Base-by-base conservation (phyloP, 352 stramenopile species). In the Aphanomyces euteiches region DNA sequence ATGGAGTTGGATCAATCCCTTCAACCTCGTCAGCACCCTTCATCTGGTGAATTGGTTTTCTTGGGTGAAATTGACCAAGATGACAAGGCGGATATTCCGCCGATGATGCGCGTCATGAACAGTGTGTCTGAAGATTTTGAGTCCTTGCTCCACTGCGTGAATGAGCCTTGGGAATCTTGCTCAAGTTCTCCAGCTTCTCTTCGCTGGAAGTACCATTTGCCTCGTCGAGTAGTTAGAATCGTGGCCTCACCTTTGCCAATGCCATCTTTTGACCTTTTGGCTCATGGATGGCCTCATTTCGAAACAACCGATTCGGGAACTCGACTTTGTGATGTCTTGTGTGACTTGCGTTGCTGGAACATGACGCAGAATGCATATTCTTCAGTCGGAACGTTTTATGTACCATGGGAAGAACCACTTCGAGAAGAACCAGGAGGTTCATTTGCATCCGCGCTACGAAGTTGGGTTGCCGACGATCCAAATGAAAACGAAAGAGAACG, bases 121-220 rank as follows among this genome's bases (percentile, higher is more conserved):
- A 28, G 28, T 47, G 21, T 64, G 15, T 45, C 28, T n/a, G 37
- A 66, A 28, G 57, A 66, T 19, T 12, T 67, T 4, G 41, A 53
- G 38, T 8, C 21, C n/a, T 37, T 82, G 60, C 77, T 93, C 17
- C 53, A 81, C 7, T 73, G 86, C 8, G 75, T 85, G 36, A 93
- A 93, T 43, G 50, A 72, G 12, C 79, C 83, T 36, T 94, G 87
- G 86, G 66, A 76, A 39, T 36, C 41, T 37, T 21, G 10, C 13
- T 38, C 12, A 28, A 28, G 28, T 28, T 28, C 28, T 28, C 28
- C 1, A 53, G 45, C 13, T 7, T 13, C 17, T 37, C 86, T 94
- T 80, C 84, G 80, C 28, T 94, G 87, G 87, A 85, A 79, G 39
- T 94, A 94, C 56, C 81, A 89, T 40, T 70, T 93, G 21, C 85